Evolutionary conservation across 2,329 filamentous ascomycete genomes (phyloP), one percentile per base, ranked within the genome.

Genomic region (Aspergillus ibericus): DNA sequence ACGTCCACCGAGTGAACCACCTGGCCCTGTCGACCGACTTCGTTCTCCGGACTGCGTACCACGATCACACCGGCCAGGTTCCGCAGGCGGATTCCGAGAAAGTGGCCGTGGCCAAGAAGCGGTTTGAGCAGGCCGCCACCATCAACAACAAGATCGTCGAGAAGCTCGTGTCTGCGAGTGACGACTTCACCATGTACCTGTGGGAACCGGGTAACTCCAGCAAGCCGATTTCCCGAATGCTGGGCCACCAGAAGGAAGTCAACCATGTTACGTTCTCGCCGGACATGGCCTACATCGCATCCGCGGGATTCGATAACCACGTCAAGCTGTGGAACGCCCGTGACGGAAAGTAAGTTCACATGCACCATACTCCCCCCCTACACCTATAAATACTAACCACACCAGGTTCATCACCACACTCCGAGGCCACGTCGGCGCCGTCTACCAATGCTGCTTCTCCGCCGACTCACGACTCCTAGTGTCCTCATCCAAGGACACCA

Each of bases 171-270:
- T 96, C 92, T 8, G 95, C 93, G 2, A 93, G 89, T 65, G 95
- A 98, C 71, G 95, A 99, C 75, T 96, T 93, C 74, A 96, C 93
- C 5, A 93, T 99, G 84, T 96, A 92, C 72, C 83, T 99, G 7
- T 99, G 93, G 93, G 91, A 96, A 60, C 93, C 93, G 0, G 82
- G 87, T 9, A 82, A 81, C 44, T 88, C 88, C 4, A 90, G 82
- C 7, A 97, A 98, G 74, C 93, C 93, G 0, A 81, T 98, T 3
- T 89, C 91, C n/a, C 83, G 92, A 34, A 84, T 98, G 77, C 78
- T 92, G n/a, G 95, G 95, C 2, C 95, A 99, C 70, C 92, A 97
- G 74, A 98, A 98, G 78, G 91, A 93, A 71, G 93, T 98, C 66
- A 97, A 98, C 74, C 91, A 97, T 72, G 93, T 98, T 49, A 90